phyloP scores from a whole-genome alignment of 495 filamentous ascomycete genomes.

The Pseudotulostoma volvatum region DNA sequence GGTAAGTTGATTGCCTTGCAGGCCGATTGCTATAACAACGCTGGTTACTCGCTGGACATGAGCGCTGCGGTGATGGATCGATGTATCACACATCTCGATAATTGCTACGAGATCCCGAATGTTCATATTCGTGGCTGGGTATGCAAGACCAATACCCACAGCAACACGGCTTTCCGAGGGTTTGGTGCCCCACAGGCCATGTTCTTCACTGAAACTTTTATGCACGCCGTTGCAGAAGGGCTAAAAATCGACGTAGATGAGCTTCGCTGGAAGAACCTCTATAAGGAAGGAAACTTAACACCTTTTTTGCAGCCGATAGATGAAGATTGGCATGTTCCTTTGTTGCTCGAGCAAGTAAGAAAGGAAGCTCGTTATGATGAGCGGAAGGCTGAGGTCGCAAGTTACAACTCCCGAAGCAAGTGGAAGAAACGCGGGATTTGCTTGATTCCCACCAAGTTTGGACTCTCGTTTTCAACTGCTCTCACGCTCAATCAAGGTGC shows the following conservation, averaged over 20 bases:
- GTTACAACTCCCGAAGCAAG: slow-evolving; percentile 72
- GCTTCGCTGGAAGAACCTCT: slow-evolving; percentile 80
- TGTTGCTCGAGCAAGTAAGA: slow-evolving; percentile 81
- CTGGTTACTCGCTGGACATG: slow-evolving; percentile 82
- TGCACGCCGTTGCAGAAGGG: slow-evolving; percentile 77
- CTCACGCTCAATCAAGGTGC: slow-evolving; percentile 94
- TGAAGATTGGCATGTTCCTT: slow-evolving; percentile 88
- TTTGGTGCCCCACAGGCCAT: slow-evolving; percentile 94
- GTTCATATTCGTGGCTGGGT: slow-evolving; percentile 73
- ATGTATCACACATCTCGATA: slow-evolving; percentile 68
- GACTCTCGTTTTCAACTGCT: slow-evolving; percentile 93
- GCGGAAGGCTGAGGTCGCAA: slow-evolving; percentile 55
- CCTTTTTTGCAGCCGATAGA: slow-evolving; percentile 83
- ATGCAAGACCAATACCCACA: slow-evolving; percentile 89
- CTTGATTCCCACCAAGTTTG: slow-evolving; percentile 91
- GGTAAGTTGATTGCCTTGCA: slow-evolving; percentile 88
- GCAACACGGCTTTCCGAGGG: slow-evolving; percentile 93
- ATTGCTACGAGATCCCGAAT: slow-evolving; percentile 76
- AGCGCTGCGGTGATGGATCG: slow-evolving; percentile 77
- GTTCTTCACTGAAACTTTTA: slow-evolving; percentile 79
- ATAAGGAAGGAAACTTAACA: slow-evolving; percentile 59
- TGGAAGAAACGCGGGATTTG: slow-evolving; percentile 93
- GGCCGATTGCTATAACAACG: slow-evolving; percentile 83
- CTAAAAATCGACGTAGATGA: slow-evolving; percentile 69
- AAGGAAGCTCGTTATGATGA: slow-evolving; percentile 59